Conservation (phyloP, 192 early-diverging fungal genomes). For the Dissophora ornata region DNA sequence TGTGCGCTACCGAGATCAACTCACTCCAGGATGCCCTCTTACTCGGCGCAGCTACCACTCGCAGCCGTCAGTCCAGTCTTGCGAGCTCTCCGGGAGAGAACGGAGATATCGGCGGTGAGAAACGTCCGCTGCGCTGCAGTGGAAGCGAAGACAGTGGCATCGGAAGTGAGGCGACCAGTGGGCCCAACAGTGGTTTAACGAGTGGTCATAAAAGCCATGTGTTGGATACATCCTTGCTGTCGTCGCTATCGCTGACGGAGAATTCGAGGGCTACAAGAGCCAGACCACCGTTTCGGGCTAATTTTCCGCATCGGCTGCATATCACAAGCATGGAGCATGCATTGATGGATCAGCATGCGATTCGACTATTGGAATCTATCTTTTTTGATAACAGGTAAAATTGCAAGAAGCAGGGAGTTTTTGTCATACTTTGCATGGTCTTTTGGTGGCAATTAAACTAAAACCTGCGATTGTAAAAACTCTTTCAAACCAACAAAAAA, state of each 20-base stretch:
- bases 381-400: conserved; percentile 48
- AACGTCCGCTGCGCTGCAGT: too few species aligned
- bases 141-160: conserved; percentile 40
- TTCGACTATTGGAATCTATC: conserved; percentile 46
- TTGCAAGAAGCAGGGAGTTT: too few species aligned
- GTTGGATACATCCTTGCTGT: conserved; percentile 23
- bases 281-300: conserved; percentile 5
- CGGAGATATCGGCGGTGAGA: not conserved
- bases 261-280: not conserved
- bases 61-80: conserved; percentile 25
- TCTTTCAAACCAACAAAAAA: not conserved
- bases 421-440: too few species aligned
- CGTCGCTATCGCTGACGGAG: conserved; percentile 31
- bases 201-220: conserved; percentile 48
- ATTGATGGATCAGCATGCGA: conserved; percentile 42
- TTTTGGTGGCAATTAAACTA: too few species aligned
- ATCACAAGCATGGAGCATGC: conserved; percentile 53
- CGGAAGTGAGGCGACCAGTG: conserved; percentile 44
- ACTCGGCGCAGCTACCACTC: conserved; percentile 18
- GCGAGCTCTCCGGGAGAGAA: not conserved
- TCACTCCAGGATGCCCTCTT: conserved; percentile 48
- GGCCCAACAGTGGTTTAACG: conserved; percentile 22
- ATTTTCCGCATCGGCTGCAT: conserved; percentile 26
- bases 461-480: too few species aligned
- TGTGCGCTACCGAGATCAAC: conserved; percentile 23